phyloP scores from a whole-genome alignment of 2,329 filamentous ascomycete genomes.

The Phyllosticta citrichinensis region DNA sequence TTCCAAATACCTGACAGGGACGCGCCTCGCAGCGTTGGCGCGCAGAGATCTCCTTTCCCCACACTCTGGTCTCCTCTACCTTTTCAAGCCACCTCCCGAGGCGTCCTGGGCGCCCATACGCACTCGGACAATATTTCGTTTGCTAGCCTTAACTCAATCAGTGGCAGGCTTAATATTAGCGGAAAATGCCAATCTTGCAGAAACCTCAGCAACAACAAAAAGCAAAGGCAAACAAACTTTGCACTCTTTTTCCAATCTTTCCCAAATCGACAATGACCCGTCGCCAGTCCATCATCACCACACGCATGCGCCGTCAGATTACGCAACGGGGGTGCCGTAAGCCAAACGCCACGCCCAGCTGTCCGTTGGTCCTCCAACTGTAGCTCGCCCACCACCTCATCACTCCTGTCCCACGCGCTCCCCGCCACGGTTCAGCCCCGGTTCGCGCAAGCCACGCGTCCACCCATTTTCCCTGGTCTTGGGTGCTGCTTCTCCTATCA shows the following conservation, averaged over 20 bases:
- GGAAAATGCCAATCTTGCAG: background rate
- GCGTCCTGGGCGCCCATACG: background rate
- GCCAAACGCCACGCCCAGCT: background rate
- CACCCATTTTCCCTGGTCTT: background rate
- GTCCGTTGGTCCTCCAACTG: background rate
- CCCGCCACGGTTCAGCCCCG: background rate
- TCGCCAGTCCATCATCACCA: background rate
- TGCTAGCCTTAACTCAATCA: background rate
- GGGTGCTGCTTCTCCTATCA: background rate
- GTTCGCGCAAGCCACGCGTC: background rate
- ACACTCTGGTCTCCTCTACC: background rate
- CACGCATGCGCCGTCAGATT: background rate
- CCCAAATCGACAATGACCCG: too few species aligned
- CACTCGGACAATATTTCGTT: background rate
- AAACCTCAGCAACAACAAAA: background rate
- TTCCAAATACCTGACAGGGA: background rate
- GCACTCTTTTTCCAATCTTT: background rate
- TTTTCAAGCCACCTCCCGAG: background rate
- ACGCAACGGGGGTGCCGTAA: background rate
- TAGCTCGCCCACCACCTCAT: background rate
- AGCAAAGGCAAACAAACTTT: background rate
- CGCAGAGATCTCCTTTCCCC: background rate
- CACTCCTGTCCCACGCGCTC: background rate
- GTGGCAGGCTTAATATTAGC: background rate
- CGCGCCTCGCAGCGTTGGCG: background rate